Base-by-base conservation (phyloP, 1,284 basidiomycete species). In the Microbotryum lychnidis-dioicae region DNA sequence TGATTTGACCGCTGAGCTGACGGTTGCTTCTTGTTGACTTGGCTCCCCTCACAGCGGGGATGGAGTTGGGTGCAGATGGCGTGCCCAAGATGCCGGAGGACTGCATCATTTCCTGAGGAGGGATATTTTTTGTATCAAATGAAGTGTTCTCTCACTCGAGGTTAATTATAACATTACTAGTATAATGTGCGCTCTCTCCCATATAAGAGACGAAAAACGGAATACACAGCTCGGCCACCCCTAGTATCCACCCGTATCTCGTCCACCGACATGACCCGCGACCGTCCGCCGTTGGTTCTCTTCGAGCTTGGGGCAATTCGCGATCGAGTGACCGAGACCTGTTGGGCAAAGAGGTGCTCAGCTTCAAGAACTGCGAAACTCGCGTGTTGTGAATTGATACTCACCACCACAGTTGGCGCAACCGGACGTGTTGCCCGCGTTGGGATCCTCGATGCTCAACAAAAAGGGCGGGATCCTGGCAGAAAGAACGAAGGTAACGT, bases 241-340 rank as follows among this genome's bases (percentile, higher is more conserved):
- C 31, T 50, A 57, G n/a, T 57, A 57, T 14, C 55, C 55, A 8
- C 55, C 55, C 20, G 47, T 50, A 25, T 57, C 55, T 33, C 55
- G 55, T 6, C 55, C 55, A 50, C 71, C 69, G 27, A 70, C 61
- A 45, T 91, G 89, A n/a, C 85, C 84, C 6, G 89, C 89, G 83
- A 90, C 86, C 74, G 87, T 85, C 70, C 94, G 78, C 59, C 92
- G 80, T 74, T 94, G 91, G 1, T 86, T 83, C 69, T 98, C 94
- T 76, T 97, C 94, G 63, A 97, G 78, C 76, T 98, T 99, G 20
- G 96, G 96, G 73, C 96, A 98, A 72, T 93, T 91, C 10, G 86
- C 84, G 60, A 97, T 87, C 27, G 83, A 85, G 72, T 99, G 96
- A 31, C 94, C 94, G 56, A 99, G 83, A 72, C 89, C 87, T 87